A percentile compares a stretch with the other conserved stretches of the same genome.
phyloP scores from a whole-genome alignment of 495 filamentous ascomycete genomes.

The Neurospora pannonica region DNA sequence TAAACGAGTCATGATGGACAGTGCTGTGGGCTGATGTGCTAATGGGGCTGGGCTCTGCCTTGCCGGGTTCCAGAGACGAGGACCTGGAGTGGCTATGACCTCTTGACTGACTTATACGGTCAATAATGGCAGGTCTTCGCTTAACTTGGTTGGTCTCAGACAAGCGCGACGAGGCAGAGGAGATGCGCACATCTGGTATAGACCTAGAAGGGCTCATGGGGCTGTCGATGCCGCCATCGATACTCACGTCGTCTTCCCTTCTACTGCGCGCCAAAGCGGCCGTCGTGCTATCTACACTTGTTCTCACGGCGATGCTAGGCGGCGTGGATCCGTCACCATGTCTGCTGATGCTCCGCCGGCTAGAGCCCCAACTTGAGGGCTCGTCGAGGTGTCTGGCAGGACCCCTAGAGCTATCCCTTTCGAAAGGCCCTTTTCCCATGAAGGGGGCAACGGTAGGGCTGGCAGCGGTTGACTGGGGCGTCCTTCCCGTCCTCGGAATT shows the following conservation, averaged over 20 bases:
- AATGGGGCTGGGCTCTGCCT: constrained; percentile 41
- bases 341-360: constrained; percentile 29
- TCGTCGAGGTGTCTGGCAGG: constrained; percentile 32
- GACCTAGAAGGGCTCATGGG: constrained; percentile 32
- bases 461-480: constrained; percentile 14
- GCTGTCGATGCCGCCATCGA: constrained; percentile 32
- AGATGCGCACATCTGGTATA: constrained; percentile 20
- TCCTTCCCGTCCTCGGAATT: constrained; percentile 40
- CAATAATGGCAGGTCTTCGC: constrained; percentile 36
- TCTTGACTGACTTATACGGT: constrained; percentile 46
- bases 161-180: constrained; percentile 15
- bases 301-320: constrained; percentile 14
- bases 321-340: constrained; percentile 19
- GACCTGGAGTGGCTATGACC: constrained; percentile 45
- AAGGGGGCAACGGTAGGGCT: constrained; percentile 40
- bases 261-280: constrained; percentile 21
- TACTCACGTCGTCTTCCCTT: constrained; percentile 30
- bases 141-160: constrained; percentile 16
- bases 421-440: constrained; percentile 43
- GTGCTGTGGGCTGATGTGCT: constrained; percentile 46
- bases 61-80: constrained; percentile 52
- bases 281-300: constrained; percentile 29
- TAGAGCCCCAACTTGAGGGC: constrained; percentile 12
- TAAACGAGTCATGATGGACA: constrained; percentile 42
- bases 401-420: constrained; percentile 34